Conservation (phyloP, 768 basidiomycete species). For the Calocera viscosa region DNA sequence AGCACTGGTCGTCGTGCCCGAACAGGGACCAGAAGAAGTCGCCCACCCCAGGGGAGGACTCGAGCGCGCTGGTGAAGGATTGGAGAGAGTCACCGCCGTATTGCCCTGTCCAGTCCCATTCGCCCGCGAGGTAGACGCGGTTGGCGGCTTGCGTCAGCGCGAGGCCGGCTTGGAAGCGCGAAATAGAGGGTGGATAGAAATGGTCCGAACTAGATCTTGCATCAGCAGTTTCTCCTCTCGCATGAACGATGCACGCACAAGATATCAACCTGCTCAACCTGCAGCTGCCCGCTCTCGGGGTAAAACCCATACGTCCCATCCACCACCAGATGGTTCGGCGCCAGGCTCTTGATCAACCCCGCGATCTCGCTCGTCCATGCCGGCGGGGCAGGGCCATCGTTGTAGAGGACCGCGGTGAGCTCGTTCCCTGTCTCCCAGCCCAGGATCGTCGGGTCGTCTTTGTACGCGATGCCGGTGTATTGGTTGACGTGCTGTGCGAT, state of each 20-base stretch:
- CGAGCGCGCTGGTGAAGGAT: constrained; percentile 17
- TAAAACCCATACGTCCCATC: constrained; percentile 22
- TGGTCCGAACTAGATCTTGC: constrained; percentile 16
- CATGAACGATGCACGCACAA: constrained; percentile 15
- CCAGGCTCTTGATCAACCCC: constrained; percentile 21
- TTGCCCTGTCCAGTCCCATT: constrained; percentile 23
- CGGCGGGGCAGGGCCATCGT: constrained; percentile 22
- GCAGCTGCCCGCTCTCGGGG: constrained; percentile 17
- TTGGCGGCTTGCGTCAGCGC: constrained; percentile 14
- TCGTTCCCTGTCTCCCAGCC: constrained; percentile 26
- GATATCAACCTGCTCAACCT: constrained; percentile 17
- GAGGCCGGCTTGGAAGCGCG: constrained; percentile 16
- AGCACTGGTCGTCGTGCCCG: constrained; percentile 20
- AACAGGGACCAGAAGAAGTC: constrained; percentile 25
- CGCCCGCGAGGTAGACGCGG: constrained; percentile 22
- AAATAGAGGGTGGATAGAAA: constrained; percentile 18
- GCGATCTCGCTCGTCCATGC: constrained; percentile 22
- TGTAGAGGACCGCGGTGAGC: constrained; percentile 20
- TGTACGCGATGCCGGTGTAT: constrained; percentile 22
- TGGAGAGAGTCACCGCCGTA: constrained; percentile 16
- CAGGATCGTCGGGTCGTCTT: constrained; percentile 25
- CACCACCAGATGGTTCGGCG: constrained; percentile 22
- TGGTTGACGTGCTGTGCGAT: constrained; percentile 21
- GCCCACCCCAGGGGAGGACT: constrained; percentile 16
- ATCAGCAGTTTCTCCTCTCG: too few relatives aligned